Conservation (phyloP, 2,329 filamentous ascomycete genomes). For the Sclerotinia glacialis region DNA sequence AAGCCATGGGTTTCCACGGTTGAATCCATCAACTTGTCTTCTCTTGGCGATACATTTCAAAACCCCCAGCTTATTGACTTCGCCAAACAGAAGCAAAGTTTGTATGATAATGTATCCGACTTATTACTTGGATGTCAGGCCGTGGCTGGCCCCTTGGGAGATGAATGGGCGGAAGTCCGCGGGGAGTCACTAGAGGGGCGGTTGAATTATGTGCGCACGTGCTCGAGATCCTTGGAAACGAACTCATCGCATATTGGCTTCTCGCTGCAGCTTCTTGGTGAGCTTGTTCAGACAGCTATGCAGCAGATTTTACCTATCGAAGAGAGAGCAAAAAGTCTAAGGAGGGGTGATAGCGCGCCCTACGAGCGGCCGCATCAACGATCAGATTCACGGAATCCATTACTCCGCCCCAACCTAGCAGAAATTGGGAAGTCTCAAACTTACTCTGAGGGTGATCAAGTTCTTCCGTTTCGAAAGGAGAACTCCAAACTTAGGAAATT, state of each 20-base stretch:
- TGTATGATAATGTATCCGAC: slow-evolving; percentile 92
- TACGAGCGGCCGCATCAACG: slow-evolving; percentile 56
- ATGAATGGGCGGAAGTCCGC: slow-evolving; percentile 93
- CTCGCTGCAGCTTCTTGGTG: slow-evolving; percentile 81
- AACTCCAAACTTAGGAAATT: slow-evolving; percentile 64
- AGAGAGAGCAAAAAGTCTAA: slow-evolving; percentile 49
- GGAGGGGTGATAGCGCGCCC: slow-evolving; percentile 57
- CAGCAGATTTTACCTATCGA: slow-evolving; percentile 42
- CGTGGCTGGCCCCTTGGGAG: slow-evolving; percentile 84
- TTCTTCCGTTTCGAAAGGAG: slow-evolving; percentile 56
- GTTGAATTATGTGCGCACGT: slow-evolving; percentile 73
- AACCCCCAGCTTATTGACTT: slow-evolving; percentile 87
- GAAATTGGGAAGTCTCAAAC: slow-evolving; percentile 51
- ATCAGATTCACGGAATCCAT: slow-evolving; percentile 49
- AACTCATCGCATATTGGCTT: slow-evolving; percentile 85
- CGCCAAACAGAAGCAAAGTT: slow-evolving; percentile 82
- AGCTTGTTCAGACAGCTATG: slow-evolving; percentile 64
- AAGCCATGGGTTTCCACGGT: slow-evolving; percentile 85
- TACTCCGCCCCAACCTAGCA: slow-evolving; percentile 34
- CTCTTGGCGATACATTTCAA: slow-evolving; percentile 73
- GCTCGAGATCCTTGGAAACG: slow-evolving; percentile 77
- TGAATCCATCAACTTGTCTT: slow-evolving; percentile 86
- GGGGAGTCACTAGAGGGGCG: slow-evolving; percentile 87
- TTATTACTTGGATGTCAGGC: slow-evolving; percentile 83
- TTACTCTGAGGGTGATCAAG: slow-evolving; percentile 52